phyloP scores from a whole-genome alignment of 2,329 filamentous ascomycete genomes.

The Aspergillus fischeri region DNA sequence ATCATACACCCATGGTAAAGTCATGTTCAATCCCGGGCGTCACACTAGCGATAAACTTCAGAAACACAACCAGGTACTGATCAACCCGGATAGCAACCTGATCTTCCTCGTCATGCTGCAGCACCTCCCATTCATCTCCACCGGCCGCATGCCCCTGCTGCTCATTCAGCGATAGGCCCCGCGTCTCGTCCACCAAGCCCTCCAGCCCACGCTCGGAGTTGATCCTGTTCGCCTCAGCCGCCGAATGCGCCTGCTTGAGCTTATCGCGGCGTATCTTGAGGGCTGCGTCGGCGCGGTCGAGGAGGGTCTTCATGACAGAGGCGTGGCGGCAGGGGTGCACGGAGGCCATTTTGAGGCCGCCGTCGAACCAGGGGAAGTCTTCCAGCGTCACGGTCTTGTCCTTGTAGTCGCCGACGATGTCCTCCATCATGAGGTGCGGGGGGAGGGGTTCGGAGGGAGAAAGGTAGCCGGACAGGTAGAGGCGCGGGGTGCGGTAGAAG shows the following conservation, averaged over 20 bases:
- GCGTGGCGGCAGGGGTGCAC: constrained; percentile 98
- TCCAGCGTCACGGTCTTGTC: constrained; percentile 98
- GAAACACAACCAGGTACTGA: constrained; percentile 50
- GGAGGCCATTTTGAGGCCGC: constrained; percentile 89
- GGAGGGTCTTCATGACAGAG: constrained; percentile 93
- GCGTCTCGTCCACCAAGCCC: constrained; percentile 77
- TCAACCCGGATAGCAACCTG: constrained; percentile 48
- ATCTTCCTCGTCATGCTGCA: constrained; percentile 49
- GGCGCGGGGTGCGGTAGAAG: constrained; percentile 91
- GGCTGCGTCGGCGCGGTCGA: constrained; percentile 91
- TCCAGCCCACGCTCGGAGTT: constrained; percentile 65
- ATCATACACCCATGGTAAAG: constrained; percentile 89
- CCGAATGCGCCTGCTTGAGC: constrained; percentile 59
- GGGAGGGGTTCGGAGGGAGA: constrained; percentile 74
- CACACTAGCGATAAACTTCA: constrained; percentile 76
- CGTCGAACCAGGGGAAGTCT: constrained; percentile 70
- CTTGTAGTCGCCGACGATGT: constrained; percentile 94
- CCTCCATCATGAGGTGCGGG: constrained; percentile 88
- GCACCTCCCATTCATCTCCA: constrained; percentile 62
- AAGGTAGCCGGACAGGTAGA: constrained; percentile 89
- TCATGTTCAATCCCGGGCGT: constrained; percentile 97
- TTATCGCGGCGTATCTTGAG: constrained; percentile 84
- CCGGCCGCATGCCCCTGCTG: constrained; percentile 35
- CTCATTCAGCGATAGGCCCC: constrained; percentile 56
- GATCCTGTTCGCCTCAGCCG: constrained; percentile 34